Base-by-base conservation (phyloP, 164 flowering plant genomes). In the Warburgia ugandensis region DNA sequence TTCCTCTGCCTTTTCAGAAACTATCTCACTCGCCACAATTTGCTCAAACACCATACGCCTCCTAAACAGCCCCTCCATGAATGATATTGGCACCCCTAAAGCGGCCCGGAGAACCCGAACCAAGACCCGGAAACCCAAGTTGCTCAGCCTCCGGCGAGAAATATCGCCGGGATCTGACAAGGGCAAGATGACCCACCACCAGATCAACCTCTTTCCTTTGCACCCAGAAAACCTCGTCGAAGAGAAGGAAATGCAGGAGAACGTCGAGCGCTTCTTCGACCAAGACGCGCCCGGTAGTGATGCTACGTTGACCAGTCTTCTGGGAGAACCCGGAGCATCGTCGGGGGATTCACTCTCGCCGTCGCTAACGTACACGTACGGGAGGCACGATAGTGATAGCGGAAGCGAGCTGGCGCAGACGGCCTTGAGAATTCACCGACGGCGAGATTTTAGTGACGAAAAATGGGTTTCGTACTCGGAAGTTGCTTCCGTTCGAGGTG, bases 381-480 rank as follows among this genome's bases (percentile, higher is more conserved):
- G 62, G 10, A 68, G 53, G 19, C 47, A 32, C 56, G 69, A 52
- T 12, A 58, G 54, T 23, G 65, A 50, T n/a, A 63, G 54, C 50
- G 45, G 26, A 23, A 28, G 46, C 30, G 29, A 33, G 28, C 67
- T 81, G 32, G 73, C 66, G 16, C 66, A 71, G 59, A 47, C 77
- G 55, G 94, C 94, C 49, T 54, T 82, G 76, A 68, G 80, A 79
- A 55, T 29, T 16, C 41, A 45, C 8, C 68, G 60, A 46, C 69
- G 64, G 66, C 52, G 77, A 46, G 66, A 68, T 6, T 49, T 17
- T 17, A 47, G 62, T 10, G 73, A 67, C 65, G 92, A 77, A 71
- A 79, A 66, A 64, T 81, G 90, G 86, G 84, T 84, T 32, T 31
- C 59, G 29, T 80, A 70, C 58, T 67, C 75, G 21, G 81, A 77